Percentiles rank a stretch among this genome's conserved stretches.
These are phyloP conservation scores for Porcisia hertigi DNA, from an alignment of 208 protist species.

Conservation along the genomic window DNA sequence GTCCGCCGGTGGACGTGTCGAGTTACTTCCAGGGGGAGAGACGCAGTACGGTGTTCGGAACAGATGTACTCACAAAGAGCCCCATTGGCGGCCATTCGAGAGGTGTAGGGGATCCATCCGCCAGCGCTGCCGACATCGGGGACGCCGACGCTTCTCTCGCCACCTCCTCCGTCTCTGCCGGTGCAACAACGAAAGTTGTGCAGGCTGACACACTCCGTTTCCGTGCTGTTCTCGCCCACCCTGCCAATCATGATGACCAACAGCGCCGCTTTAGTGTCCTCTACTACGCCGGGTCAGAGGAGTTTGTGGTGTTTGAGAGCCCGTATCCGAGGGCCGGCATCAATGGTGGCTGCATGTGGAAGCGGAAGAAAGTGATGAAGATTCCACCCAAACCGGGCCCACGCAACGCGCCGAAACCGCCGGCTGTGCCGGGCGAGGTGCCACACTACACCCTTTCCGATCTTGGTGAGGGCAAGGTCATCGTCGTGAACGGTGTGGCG, in stretches of 20 bases:
- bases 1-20: slow-evolving; percentile 57
- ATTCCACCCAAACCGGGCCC: slow-evolving; percentile 31
- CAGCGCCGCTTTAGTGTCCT: slow-evolving; percentile 76
- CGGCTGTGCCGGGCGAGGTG: slow-evolving; percentile 18
- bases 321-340: slow-evolving; percentile 66
- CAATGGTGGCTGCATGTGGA: slow-evolving; percentile 80
- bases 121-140: slow-evolving; percentile 24
- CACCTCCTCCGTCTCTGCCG: neutral
- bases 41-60: slow-evolving; percentile 38
- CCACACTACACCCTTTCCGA: slow-evolving; percentile 66
- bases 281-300: slow-evolving; percentile 90
- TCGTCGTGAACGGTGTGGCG: slow-evolving; percentile 66
- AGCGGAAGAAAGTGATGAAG: slow-evolving; percentile 70
- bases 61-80: slow-evolving; percentile 31
- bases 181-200: neutral
- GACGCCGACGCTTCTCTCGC: slow-evolving; percentile 11
- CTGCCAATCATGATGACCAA: slow-evolving; percentile 49
- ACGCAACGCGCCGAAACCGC: slow-evolving; percentile 41
- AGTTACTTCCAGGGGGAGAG: slow-evolving; percentile 26
- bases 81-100: slow-evolving; percentile 7
- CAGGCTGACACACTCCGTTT: slow-evolving; percentile 74
- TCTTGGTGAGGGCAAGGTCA: slow-evolving; percentile 62
- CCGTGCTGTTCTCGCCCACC: slow-evolving; percentile 57
- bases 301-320: slow-evolving; percentile 83
- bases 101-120: slow-evolving; percentile 32